These are phyloP conservation scores for Murraya koenigii DNA, from an alignment of 345 rosid species.

Conservation along the genomic window DNA sequence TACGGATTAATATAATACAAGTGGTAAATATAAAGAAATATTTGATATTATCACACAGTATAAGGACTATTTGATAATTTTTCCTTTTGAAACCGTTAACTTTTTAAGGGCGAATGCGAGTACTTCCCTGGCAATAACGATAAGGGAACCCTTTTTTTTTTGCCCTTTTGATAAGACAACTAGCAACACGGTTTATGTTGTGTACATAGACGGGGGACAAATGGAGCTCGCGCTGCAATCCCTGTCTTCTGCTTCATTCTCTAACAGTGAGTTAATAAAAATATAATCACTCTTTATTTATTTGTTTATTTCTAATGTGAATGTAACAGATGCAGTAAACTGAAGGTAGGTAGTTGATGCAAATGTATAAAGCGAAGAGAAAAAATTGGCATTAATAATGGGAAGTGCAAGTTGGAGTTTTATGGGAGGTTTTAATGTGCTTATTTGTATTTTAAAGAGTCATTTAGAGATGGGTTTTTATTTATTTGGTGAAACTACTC, in stretches of 20 bases:
- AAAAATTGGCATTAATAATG: conserved; percentile 7
- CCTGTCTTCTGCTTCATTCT: conserved; percentile 22
- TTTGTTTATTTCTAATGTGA: background rate
- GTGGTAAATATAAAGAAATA: background rate
- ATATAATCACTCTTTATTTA: background rate
- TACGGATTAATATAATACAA: background rate
- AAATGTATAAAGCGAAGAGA: background rate
- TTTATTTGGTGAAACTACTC: conserved; percentile 18
- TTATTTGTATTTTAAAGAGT: background rate
- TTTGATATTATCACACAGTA: background rate
- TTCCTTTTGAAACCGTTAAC: background rate
- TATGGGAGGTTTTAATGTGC: conserved; percentile 10
- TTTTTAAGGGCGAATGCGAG: conserved; percentile 5
- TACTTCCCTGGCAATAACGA: conserved; percentile 5
- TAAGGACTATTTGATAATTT: background rate
- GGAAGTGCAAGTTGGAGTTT: conserved; percentile 16
- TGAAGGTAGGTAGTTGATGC: conserved; percentile 21
- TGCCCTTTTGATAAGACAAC: too few relatives aligned
- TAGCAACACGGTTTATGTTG: background rate
- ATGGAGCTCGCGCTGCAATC: conserved; percentile 39
- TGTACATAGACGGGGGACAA: background rate
- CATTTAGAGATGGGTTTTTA: conserved; percentile 10
- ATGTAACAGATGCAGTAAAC: background rate
- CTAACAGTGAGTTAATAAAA: conserved; percentile 23
- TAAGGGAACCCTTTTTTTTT: conserved; percentile 15